These are phyloP conservation scores for Casuarina equisetifolia DNA, from an alignment of 306 rosid genomes.

Conservation along the genomic window DNA sequence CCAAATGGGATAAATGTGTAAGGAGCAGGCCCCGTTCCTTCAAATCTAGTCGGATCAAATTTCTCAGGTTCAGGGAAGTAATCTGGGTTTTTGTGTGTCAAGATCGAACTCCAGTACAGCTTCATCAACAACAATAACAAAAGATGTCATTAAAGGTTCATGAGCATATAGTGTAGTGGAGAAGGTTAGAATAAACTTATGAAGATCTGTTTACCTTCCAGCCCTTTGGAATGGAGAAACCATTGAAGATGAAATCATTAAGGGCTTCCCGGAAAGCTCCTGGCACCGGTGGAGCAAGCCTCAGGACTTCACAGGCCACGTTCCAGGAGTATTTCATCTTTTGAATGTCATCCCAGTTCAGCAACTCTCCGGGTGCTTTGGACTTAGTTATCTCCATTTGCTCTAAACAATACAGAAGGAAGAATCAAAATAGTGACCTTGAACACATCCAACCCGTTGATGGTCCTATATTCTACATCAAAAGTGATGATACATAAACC, in stretches of 20 bases:
- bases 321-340: too few species aligned
- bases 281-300: constrained; percentile 88
- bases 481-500: too few species aligned
- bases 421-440: constrained; percentile 51
- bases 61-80: too few species aligned
- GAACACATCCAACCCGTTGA: not conserved
- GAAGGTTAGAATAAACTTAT: rapidly evolving
- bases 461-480: too few species aligned
- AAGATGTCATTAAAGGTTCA: too few species aligned
- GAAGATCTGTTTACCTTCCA: constrained; percentile 62
- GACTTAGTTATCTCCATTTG: constrained; percentile 27
- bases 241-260: constrained; percentile 69
- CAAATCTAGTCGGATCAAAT: constrained; percentile 82
- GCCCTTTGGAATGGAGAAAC: constrained; percentile 87
- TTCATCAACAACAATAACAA: constrained; percentile 5
- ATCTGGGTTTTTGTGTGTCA: constrained; percentile 43
- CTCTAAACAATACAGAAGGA: constrained; percentile 91
- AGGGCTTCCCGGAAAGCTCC: constrained; percentile 83
- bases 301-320: constrained; percentile 66
- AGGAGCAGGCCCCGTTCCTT: constrained; percentile 79
- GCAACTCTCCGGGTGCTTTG: too few species aligned
- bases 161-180: rapidly evolving
- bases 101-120: constrained; percentile 82
- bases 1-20: constrained; percentile 88
- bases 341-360: too few species aligned